Conservation (phyloP, 73 alveolate species). For the Paramecium pentaurelia region DNA sequence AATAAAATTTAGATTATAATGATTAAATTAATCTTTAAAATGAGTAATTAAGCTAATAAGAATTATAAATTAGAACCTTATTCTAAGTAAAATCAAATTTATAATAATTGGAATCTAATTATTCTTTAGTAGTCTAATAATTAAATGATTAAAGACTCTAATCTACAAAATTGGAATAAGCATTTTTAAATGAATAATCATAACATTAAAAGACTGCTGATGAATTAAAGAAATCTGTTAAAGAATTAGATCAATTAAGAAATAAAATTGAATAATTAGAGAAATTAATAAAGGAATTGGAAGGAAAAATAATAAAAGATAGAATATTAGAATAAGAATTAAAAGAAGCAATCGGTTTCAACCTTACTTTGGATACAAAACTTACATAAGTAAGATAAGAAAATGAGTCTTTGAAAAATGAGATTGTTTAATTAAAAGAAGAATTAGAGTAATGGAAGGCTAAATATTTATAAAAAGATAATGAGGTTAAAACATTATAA, state of each 20-base stretch:
- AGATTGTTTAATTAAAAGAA: not conserved
- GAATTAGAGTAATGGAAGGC: conserved; percentile 22
- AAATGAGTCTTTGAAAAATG: not conserved
- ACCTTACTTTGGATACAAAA: conserved; percentile 14
- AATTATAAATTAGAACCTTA: not conserved
- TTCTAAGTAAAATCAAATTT: not conserved
- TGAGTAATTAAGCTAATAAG: not conserved
- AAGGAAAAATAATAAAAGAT: conserved; percentile 17
- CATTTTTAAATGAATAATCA: not conserved
- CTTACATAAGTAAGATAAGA: not conserved
- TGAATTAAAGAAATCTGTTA: not conserved
- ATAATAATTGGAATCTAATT: conserved; percentile 26
- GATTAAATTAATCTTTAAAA: not conserved
- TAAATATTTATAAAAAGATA: not conserved
- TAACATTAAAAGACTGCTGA: not conserved
- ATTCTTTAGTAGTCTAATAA: not conserved
- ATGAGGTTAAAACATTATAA: not conserved
- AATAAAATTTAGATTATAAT: not conserved
- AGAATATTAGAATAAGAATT: not conserved
- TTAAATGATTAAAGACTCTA: not conserved
- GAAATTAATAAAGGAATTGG: not conserved
- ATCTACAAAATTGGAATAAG: not conserved
- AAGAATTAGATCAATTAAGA: not conserved
- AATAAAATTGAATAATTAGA: not conserved
- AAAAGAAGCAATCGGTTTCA: not conserved